Conservation (phyloP, 805 yeast genomes). For the Saccharomycopsis selenospora region DNA sequence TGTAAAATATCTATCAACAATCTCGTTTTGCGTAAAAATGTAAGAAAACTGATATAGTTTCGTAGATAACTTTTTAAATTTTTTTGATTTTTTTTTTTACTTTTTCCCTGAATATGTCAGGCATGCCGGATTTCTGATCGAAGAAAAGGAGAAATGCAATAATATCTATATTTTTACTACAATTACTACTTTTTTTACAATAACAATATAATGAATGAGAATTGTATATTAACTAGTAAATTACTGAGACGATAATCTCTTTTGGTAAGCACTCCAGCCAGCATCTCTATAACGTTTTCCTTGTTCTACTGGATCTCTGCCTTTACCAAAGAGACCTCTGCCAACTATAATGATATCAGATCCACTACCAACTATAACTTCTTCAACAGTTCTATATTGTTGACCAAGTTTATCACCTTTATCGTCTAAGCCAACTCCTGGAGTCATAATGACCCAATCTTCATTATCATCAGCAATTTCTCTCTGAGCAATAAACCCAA, state of each 20-base stretch:
- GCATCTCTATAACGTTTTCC: conserved; percentile 86
- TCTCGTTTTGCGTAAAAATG: no score
- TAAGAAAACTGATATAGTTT: no score
- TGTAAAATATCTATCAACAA: no score
- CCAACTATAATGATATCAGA: conserved; percentile 97
- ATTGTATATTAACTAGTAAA: background rate
- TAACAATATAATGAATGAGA: no score
- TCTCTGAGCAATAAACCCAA: conserved; percentile 93
- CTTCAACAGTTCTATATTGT: conserved; percentile 88
- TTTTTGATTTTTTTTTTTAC: no score
- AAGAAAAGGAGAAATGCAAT: no score
- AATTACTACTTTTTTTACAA: no score
- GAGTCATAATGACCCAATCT: conserved; percentile 96
- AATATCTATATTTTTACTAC: no score
- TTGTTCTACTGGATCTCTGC: conserved; percentile 83
- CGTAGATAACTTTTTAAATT: no score
- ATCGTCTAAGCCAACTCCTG: conserved; percentile 97
- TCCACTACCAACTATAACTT: conserved; percentile 69
- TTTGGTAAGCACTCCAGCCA: conserved; percentile 87
- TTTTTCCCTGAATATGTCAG: no score
- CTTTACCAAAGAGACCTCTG: conserved; percentile 90
- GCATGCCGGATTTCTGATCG: no score
- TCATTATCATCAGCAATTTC: conserved; percentile 83
- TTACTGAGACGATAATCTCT: conserved; percentile 29
- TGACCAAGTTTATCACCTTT: conserved; percentile 95